phyloP scores from a whole-genome alignment of 2,329 filamentous ascomycete genomes.

The Colletotrichum caudatum region DNA sequence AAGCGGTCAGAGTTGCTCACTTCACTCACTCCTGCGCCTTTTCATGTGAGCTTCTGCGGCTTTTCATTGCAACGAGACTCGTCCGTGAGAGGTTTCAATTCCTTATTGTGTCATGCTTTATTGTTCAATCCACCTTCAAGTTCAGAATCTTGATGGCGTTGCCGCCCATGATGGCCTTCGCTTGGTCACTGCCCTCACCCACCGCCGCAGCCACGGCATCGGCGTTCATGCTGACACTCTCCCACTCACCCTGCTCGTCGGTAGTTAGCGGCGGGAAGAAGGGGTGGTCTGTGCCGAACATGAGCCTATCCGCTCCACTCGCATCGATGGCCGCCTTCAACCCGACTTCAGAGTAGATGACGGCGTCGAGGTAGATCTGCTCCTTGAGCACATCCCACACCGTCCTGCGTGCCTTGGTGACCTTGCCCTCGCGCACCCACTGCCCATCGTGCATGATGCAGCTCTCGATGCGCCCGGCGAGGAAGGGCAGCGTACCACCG shows the following conservation, averaged over 20 bases:
- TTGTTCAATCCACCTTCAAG: constrained; percentile 27
- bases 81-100: neutral
- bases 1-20: constrained; percentile 20
- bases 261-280: constrained; percentile 82
- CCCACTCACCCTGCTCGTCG: constrained; percentile 74
- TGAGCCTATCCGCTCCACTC: constrained; percentile 74
- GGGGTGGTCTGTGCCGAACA: constrained; percentile 87
- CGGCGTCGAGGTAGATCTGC: constrained; percentile 90
- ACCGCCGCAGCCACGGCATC: constrained; percentile 67
- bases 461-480: constrained; percentile 89
- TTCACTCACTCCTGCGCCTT: neutral
- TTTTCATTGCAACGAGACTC: neutral
- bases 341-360: constrained; percentile 82
- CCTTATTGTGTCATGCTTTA: neutral
- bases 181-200: constrained; percentile 57
- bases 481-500: constrained; percentile 87
- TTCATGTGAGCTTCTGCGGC: constrained; percentile 14
- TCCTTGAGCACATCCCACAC: constrained; percentile 70
- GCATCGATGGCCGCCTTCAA: constrained; percentile 76
- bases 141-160: constrained; percentile 68
- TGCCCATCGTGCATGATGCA: constrained; percentile 87
- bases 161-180: constrained; percentile 67
- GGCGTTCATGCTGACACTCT: constrained; percentile 70
- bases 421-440: constrained; percentile 73
- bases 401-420: constrained; percentile 60